Base-by-base conservation (phyloP, 495 filamentous ascomycete species). In the Tuber microsphaerosporum region DNA sequence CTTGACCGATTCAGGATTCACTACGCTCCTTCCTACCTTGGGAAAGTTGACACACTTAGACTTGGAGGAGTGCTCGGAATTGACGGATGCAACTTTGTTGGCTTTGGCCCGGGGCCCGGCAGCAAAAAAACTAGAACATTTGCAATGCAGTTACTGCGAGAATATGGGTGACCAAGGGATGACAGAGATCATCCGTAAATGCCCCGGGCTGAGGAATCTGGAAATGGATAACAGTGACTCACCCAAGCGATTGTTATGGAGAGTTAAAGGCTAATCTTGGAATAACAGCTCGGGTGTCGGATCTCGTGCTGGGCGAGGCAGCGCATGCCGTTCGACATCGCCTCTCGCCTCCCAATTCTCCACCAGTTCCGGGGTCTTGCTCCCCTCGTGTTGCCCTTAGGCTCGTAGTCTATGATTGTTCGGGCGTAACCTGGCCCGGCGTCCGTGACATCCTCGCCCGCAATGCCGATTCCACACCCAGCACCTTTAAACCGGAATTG, bases 141-240 rank as follows among this genome's bases (percentile, higher is more conserved):
- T 99, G 48, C 92, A 92, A 73, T 88, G 97, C 84, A 93, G 92
- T 82, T 96, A 92, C 79, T 99, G 95, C 81, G 95, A 96, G 81
- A 89, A 87, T 68, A 82, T 99, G 0, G 91, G 93, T 16, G 96
- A 99, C 83, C 84, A 85, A 0, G 95, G 96, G 69, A 92, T 97
- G 90, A 86, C 97, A 0, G 92, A 90, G 31, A 85, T 99, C 22
- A 86, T 99, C 77, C 92, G 93, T 80, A 86, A 85, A 70, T 97
- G 94, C 83, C 85, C 87, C 1, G 86, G 85, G 26, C 87, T 98
- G 20, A 84, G 85, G 61, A 92, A 86, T 70, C 86, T 97, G 19
- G 92, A 93, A 69, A 92, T 97, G 90, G 95, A 99, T 84, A 98
- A 98, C 83, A 99, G 80, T 82, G 69, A 70, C 61, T 61, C 31